Conservation (phyloP, 495 filamentous ascomycete genomes). For the Tuber calosporum region DNA sequence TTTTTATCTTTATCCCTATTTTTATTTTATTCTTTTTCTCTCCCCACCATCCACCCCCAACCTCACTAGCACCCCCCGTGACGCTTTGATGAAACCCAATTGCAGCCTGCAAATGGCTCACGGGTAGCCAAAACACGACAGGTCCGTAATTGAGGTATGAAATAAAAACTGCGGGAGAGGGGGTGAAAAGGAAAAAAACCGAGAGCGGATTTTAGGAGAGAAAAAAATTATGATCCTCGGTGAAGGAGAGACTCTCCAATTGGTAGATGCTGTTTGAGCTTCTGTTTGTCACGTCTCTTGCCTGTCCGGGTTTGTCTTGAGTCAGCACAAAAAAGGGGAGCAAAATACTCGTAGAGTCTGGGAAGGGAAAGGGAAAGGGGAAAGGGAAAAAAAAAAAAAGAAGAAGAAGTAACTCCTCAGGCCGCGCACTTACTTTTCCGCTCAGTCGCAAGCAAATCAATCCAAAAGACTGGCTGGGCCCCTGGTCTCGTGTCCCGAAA, state of each 20-base stretch:
- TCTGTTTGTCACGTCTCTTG: neutral
- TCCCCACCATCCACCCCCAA: neutral
- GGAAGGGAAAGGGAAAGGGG: slow-evolving; percentile 12
- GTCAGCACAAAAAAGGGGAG: neutral
- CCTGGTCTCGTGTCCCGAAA: slow-evolving; percentile 30
- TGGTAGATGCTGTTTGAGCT: neutral
- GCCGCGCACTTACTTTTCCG: slow-evolving; percentile 3
- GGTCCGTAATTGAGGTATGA: neutral
- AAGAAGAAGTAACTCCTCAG: neutral
- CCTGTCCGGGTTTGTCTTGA: neutral
- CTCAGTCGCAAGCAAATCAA: neutral
- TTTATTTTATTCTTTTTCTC: neutral
- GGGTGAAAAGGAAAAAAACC: neutral
- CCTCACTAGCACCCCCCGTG: neutral
- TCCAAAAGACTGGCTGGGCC: neutral
- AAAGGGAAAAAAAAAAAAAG: slow-evolving; percentile 8
- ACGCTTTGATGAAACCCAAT: slow-evolving; percentile 4
- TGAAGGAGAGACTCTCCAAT: neutral
- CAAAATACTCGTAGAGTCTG: neutral
- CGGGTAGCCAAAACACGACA: neutral
- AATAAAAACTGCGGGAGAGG: neutral
- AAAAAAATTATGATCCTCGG: neutral
- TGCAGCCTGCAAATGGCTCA: neutral
- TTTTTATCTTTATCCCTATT: neutral
- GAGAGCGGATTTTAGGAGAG: neutral